Evolutionary conservation across 2,329 filamentous ascomycete species (phyloP).

Genomic region (Hymenoscyphus repandus): DNA sequence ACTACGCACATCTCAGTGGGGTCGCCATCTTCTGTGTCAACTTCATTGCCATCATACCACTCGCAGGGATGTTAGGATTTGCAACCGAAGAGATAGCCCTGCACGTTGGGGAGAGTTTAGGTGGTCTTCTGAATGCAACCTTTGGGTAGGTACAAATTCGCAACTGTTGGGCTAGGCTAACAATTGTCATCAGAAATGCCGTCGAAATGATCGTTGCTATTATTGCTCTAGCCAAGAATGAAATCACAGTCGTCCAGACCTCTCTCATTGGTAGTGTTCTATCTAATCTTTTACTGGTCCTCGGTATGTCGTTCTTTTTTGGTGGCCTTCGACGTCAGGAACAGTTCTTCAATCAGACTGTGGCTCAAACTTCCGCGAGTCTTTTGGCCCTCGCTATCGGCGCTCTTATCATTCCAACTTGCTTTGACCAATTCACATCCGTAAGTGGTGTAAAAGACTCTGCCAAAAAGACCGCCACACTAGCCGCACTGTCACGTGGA

Average conservation of each 20-base stretch:
- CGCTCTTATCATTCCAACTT: slow-evolving; percentile 82
- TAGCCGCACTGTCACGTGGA: slow-evolving; percentile 63
- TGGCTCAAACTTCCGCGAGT: slow-evolving; percentile 78
- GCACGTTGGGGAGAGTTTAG: slow-evolving; percentile 76
- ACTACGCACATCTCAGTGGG: slow-evolving; percentile 55
- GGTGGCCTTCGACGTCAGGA: slow-evolving; percentile 64
- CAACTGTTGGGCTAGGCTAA: slow-evolving; percentile 18
- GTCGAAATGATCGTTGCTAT: slow-evolving; percentile 87
- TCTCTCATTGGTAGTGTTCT: slow-evolving; percentile 89
- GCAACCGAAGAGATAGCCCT: slow-evolving; percentile 87
- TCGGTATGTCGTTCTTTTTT: slow-evolving; percentile 91
- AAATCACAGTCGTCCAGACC: slow-evolving; percentile 78
- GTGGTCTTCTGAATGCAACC: slow-evolving; percentile 82
- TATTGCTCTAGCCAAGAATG: slow-evolving; percentile 67
- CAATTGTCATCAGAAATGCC: slow-evolving; percentile 54
- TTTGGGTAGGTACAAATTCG: slow-evolving; percentile 58
- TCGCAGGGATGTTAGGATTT: slow-evolving; percentile 81
- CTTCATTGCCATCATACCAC: slow-evolving; percentile 86
- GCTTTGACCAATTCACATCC: slow-evolving; percentile 60
- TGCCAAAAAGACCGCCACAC: slow-evolving; percentile 32
- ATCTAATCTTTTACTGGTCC: slow-evolving; percentile 80
- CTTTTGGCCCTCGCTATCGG: slow-evolving; percentile 67
- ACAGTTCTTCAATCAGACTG: slow-evolving; percentile 87
- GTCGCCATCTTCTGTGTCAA: slow-evolving; percentile 79
- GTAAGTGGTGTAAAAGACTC: slow-evolving; percentile 36